phyloP scores from a whole-genome alignment of 805 yeast genomes.

The Blastobotrys robertii region DNA sequence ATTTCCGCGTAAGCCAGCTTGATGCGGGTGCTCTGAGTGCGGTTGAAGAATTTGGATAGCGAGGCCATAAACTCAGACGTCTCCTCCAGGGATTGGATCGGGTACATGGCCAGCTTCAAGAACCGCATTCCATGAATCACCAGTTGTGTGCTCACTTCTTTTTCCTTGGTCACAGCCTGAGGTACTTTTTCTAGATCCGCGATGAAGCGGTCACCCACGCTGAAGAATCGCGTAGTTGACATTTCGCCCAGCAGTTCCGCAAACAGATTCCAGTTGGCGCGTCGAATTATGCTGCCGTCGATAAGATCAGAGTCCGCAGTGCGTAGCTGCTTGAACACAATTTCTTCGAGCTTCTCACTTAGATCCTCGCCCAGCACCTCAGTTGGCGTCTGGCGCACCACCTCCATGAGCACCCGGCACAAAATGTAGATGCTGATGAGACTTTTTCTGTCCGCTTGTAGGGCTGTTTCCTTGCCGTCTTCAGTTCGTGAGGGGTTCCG shows the following conservation, averaged over 20 bases:
- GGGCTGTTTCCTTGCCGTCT: conserved; percentile 41
- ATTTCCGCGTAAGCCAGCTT: conserved; percentile 80
- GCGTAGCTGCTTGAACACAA: conserved; percentile 80
- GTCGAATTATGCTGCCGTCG: conserved; percentile 61
- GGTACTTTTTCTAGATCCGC: conserved; percentile 86
- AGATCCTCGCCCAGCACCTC: conserved; percentile 67
- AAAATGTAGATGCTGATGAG: conserved; percentile 78
- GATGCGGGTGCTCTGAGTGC: conserved; percentile 55
- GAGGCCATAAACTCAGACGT: conserved; percentile 85
- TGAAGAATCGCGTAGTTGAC: conserved; percentile 73
- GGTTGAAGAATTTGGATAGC: conserved; percentile 68
- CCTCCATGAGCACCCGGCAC: conserved; percentile 86
- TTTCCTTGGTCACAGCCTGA: conserved; percentile 35
- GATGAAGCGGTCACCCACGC: conserved; percentile 87
- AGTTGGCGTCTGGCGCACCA: conserved; percentile 78
- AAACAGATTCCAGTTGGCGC: conserved; percentile 89
- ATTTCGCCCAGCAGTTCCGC: conserved; percentile 84
- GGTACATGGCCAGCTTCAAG: conserved; percentile 66
- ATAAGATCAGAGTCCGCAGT: conserved; percentile 72
- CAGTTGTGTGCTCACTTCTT: conserved; percentile 56
- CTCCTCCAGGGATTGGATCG: conserved; percentile 85
- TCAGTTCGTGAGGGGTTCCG: conserved; percentile 3
- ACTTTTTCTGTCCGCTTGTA: conserved; percentile 80
- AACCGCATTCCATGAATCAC: conserved; percentile 89
- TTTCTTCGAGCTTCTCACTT: conserved; percentile 79